A percentile compares a stretch with the other conserved stretches of the same genome.
Conservation (phyloP, 306 rosid species). For the Acacia confusa region DNA sequence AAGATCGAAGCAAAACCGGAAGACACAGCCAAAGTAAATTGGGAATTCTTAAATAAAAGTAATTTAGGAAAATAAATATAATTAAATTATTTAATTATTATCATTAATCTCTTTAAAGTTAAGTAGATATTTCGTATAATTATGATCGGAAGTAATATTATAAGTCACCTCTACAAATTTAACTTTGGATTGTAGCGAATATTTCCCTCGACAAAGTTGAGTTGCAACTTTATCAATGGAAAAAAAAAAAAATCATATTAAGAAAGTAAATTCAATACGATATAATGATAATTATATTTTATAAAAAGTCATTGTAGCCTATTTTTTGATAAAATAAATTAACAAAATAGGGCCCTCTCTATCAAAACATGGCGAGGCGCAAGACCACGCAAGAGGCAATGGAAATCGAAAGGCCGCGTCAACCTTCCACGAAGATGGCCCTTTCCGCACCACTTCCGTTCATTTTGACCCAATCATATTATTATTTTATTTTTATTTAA, state of each 20-base stretch:
- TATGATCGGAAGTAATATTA: too few species aligned
- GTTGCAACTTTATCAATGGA: background rate
- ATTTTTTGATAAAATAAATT: background rate
- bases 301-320: background rate
- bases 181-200: too few species aligned
- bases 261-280: background rate
- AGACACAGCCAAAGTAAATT: too few species aligned
- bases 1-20: too few species aligned
- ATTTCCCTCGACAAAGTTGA: too few species aligned
- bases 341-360: background rate
- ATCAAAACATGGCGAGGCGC: background rate
- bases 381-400: background rate
- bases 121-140: too few species aligned
- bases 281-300: too few species aligned
- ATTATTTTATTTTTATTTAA: background rate
- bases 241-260: too few species aligned
- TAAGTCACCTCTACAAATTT: background rate
- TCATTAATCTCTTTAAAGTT: too few species aligned
- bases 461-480: background rate
- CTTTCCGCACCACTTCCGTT: background rate
- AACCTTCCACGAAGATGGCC: background rate
- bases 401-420: background rate
- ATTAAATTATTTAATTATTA: too few species aligned
- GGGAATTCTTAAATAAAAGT: too few species aligned
- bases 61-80: too few species aligned